Percentiles rank a stretch among this genome's conserved stretches.
phyloP scores from a whole-genome alignment of 176 grass and related monocot species.

The Hordeum marinum region DNA sequence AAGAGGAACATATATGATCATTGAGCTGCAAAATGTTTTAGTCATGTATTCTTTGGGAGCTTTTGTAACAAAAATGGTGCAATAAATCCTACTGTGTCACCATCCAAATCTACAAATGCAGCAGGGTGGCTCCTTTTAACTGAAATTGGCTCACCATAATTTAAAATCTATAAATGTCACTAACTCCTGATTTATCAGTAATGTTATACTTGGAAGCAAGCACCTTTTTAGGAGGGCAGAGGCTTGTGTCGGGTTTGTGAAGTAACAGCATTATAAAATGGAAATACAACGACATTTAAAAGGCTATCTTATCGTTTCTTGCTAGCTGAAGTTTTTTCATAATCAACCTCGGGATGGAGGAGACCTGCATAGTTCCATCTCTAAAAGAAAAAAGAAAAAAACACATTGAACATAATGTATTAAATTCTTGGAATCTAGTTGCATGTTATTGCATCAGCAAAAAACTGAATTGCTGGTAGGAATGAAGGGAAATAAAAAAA shows the following conservation, averaged over 20 bases:
- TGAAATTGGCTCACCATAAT: too few species aligned
- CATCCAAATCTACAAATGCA: conserved; percentile 4
- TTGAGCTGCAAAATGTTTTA: too few species aligned
- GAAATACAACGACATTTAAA: background rate
- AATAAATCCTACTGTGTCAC: background rate
- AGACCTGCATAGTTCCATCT: too few species aligned
- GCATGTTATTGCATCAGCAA: too few species aligned
- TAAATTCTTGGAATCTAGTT: too few species aligned
- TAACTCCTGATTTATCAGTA: background rate
- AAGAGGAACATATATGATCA: background rate
- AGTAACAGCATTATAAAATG: background rate
- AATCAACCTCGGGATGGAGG: too few species aligned
- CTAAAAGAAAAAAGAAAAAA: too few species aligned
- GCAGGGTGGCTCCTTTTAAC: background rate
- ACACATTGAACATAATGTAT: too few species aligned
- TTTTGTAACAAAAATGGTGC: background rate
- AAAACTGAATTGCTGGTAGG: too few species aligned
- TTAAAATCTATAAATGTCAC: too few species aligned
- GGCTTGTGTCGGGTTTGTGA: background rate
- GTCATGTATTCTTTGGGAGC: background rate
- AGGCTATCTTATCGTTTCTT: conserved; percentile 66
- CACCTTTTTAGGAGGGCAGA: background rate
- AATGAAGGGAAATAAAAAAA: too few species aligned
- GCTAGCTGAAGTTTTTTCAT: too few species aligned
- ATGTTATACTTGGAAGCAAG: conserved; percentile 9